Percentiles rank a stretch among this genome's conserved stretches.
These are phyloP conservation scores for Solanum sitiens DNA, from an alignment of 257 asterid genomes.

Conservation along the genomic window DNA sequence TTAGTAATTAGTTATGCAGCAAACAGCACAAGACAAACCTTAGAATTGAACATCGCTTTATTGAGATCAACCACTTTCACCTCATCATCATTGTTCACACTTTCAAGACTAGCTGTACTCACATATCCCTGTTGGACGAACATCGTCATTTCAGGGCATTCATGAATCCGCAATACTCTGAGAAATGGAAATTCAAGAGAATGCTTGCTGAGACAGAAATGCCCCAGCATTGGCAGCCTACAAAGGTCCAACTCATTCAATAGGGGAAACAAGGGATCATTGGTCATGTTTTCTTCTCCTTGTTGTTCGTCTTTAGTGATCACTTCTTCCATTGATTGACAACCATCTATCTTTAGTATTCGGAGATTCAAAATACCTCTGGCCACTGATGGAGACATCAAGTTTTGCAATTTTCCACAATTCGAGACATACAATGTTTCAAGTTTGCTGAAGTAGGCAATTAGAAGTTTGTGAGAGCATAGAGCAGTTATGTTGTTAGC, in stretches of 20 bases:
- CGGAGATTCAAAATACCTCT: not conserved
- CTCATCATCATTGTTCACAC: not conserved
- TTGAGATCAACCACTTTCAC: not conserved
- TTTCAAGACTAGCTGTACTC: not conserved
- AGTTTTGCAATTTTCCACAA: not conserved
- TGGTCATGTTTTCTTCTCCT: not conserved
- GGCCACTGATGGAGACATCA: not conserved
- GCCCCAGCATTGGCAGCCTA: not conserved
- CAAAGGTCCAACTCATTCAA: not conserved
- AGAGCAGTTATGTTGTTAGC: not conserved
- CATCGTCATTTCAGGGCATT: not conserved
- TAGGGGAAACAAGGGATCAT: not conserved
- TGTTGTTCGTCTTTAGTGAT: not conserved
- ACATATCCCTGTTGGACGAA: too few species aligned
- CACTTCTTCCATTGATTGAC: not conserved
- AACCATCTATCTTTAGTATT: accelerated
- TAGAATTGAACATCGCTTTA: not conserved
- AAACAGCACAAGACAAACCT: not conserved
- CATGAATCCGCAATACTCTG: not conserved
- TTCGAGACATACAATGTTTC: not conserved
- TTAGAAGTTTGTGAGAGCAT: not conserved
- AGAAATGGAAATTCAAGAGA: not conserved
- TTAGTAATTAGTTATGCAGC: too few species aligned
- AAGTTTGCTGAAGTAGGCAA: not conserved
- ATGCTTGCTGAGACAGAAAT: not conserved